phyloP scores from a whole-genome alignment of 352 stramenopile genomes.

The Phytophthora ohioensis region DNA sequence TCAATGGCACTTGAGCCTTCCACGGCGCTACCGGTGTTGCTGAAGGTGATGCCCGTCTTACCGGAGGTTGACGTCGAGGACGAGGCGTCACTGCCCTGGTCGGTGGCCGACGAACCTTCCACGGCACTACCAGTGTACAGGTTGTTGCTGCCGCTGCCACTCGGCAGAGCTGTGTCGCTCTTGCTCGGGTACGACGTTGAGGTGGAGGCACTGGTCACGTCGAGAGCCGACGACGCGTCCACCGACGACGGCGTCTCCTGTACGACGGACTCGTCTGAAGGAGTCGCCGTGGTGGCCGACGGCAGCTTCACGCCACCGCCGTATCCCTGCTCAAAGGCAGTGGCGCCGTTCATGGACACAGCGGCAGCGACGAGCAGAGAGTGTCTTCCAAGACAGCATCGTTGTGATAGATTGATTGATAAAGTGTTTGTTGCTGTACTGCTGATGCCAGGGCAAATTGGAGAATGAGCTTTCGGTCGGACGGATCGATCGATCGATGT shows the following conservation, averaged over 20 bases:
- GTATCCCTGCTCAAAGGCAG: constrained; percentile 33
- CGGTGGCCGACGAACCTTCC: constrained; percentile 21
- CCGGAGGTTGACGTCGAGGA: constrained; percentile 1
- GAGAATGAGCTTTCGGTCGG: constrained; percentile 25
- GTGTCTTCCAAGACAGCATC: constrained; percentile 35
- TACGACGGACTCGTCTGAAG: constrained; percentile 20
- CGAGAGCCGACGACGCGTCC: constrained; percentile 18
- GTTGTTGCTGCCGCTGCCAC: constrained; percentile 17
- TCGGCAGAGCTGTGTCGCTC: constrained; percentile 31
- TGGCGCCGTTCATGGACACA: constrained; percentile 33
- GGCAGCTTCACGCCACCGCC: constrained; percentile 25
- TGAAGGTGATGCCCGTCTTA: constrained; percentile 18
- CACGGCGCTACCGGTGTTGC: constrained; percentile 22
- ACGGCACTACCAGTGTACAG: constrained; percentile 17
- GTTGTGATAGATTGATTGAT: neutral
- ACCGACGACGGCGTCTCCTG: constrained; percentile 20
- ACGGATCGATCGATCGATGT: neutral
- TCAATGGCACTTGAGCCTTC: constrained; percentile 23
- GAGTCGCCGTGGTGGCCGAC: constrained; percentile 19
- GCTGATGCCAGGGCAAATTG: constrained; percentile 29
- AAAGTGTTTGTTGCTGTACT: constrained; percentile 3
- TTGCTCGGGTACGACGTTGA: constrained; percentile 21
- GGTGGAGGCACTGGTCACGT: constrained; percentile 7
- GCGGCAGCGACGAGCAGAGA: constrained; percentile 31
- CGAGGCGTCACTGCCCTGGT: constrained; percentile 12